Evolutionary conservation across 495 filamentous ascomycete genomes (phyloP), one percentile per base, ranked within the genome.

Genomic region (Pseudotulostoma volvatum): DNA sequence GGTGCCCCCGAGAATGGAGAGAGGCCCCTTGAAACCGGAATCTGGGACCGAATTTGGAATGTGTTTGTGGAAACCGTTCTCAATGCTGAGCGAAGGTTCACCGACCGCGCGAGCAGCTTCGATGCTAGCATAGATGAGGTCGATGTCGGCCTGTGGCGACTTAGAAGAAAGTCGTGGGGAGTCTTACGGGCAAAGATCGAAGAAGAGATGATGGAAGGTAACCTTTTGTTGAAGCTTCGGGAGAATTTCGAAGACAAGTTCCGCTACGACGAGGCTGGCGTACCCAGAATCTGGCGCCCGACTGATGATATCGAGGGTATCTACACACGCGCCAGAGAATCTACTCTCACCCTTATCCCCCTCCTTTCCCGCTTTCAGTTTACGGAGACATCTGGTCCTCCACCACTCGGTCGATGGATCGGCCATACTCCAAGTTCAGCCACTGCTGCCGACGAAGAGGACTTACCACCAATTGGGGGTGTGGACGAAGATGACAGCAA

Each of bases 211-310:
- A 88, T 87, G 71, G 90, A 96, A 58, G 87, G 88, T 41, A 97
- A 96, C 53, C 71, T 97, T 37, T 62, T 97, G 5, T 70, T 97
- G 42, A 97, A 97, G 58, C 71, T 97, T 19, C 77, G 90, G 4
- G 90, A 97, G 61, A 96, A 95, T 58, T 97, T 97, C 46, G 90
- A 97, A 50, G 90, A 97, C 60, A 93, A 92, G 53, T 97, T 97
- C 70, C 81, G 90, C 40, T 97, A 97, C 49, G 92, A 97, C 45
- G 87, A 93, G 34, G 76, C 74, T 9, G 92, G 92, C 25, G 92
- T 97, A 2, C 90, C 90, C 3, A 69, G 90, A 28, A 93, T 97
- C 51, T 97, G 90, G 90, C 79, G 92, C 15, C 90, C 90, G 1
- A 87, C 80, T 0, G 90, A 97, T 54, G 90, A 96, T 53, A 96